Evolutionary conservation across 2,329 filamentous ascomycete species (phyloP).

Genomic region (Fusarium ramigenum): DNA sequence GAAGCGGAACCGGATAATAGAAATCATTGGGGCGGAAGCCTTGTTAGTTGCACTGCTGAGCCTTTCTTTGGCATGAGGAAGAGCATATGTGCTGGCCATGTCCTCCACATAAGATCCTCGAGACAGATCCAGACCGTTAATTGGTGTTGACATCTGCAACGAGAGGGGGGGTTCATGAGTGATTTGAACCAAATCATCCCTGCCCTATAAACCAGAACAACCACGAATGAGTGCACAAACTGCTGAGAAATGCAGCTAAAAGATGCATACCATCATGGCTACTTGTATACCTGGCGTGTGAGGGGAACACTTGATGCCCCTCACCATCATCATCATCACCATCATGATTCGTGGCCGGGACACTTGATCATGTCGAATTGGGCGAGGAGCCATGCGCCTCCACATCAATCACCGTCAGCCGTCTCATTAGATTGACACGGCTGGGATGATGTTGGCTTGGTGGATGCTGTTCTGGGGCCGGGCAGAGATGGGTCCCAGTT

Average conservation of each 20-base stretch:
- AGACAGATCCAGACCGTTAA: background rate
- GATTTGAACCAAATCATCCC: slow-evolving; percentile 9
- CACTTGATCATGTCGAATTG: slow-evolving; percentile 11
- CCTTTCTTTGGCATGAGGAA: slow-evolving; percentile 4
- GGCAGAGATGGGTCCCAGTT: slow-evolving; percentile 27
- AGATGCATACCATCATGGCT: slow-evolving; percentile 35
- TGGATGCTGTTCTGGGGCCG: slow-evolving; percentile 27
- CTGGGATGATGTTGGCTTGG: slow-evolving; percentile 19
- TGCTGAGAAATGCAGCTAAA: slow-evolving; percentile 33
- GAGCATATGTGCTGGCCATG: slow-evolving; percentile 13
- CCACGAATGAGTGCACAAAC: slow-evolving; percentile 2
- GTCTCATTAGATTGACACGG: slow-evolving; percentile 4
- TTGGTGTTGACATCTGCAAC: slow-evolving; percentile 3
- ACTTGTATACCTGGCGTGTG: slow-evolving; percentile 8
- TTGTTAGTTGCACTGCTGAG: slow-evolving; percentile 20
- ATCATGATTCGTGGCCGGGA: slow-evolving; percentile 17
- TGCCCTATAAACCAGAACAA: slow-evolving; percentile 5
- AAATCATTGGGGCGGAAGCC: background rate
- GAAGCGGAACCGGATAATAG: slow-evolving; percentile 17
- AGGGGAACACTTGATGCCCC: slow-evolving; percentile 14
- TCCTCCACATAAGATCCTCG: slow-evolving; percentile 15
- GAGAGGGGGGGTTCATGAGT: background rate
- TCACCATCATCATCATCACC: background rate
- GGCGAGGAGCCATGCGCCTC: slow-evolving; percentile 19
- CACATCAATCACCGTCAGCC: slow-evolving; percentile 15